phyloP scores from a whole-genome alignment of 331 rosid genomes.

The Stylosanthes scabra region DNA sequence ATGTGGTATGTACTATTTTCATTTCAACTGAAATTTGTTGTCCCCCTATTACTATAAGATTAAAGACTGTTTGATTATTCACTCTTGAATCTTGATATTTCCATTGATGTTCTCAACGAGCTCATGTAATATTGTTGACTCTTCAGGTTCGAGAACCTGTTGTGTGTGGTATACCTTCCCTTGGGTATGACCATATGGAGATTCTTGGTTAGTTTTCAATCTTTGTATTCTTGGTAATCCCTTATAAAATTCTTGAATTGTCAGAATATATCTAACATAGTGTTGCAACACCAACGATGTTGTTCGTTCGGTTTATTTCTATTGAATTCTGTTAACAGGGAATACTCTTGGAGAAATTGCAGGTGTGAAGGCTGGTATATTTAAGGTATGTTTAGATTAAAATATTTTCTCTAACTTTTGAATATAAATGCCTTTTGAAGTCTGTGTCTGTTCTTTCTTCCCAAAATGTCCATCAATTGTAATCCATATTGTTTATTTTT shows the following conservation, averaged over 20 bases:
- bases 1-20: slow-evolving; percentile 69
- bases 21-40: slow-evolving; percentile 11
- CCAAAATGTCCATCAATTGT: slow-evolving; percentile 4
- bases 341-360: slow-evolving; percentile 92
- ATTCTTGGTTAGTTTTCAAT: slow-evolving; percentile 89
- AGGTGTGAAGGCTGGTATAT: slow-evolving; percentile 98
- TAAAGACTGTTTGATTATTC: slow-evolving; percentile 12
- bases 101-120: not conserved
- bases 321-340: slow-evolving; percentile 55
- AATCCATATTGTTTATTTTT: not conserved
- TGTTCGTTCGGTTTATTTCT: slow-evolving; percentile 32
- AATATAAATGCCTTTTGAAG: not conserved
- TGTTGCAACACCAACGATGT: slow-evolving; percentile 27
- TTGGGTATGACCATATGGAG: slow-evolving; percentile 99
- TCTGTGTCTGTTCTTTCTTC: slow-evolving; percentile 18
- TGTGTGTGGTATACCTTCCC: slow-evolving; percentile 94
- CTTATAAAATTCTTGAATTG: not conserved
- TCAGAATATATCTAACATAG: not conserved
- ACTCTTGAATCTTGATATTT: slow-evolving; percentile 1
- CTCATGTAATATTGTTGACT: slow-evolving; percentile 28
- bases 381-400: slow-evolving; percentile 68
- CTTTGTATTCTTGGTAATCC: slow-evolving; percentile 39
- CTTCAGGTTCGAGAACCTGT: slow-evolving; percentile 85
- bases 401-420: slow-evolving; percentile 8
- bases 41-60: not conserved